These are phyloP conservation scores for Persicaria maculosa DNA, from an alignment of 148 eudicot genomes.

Conservation along the genomic window DNA sequence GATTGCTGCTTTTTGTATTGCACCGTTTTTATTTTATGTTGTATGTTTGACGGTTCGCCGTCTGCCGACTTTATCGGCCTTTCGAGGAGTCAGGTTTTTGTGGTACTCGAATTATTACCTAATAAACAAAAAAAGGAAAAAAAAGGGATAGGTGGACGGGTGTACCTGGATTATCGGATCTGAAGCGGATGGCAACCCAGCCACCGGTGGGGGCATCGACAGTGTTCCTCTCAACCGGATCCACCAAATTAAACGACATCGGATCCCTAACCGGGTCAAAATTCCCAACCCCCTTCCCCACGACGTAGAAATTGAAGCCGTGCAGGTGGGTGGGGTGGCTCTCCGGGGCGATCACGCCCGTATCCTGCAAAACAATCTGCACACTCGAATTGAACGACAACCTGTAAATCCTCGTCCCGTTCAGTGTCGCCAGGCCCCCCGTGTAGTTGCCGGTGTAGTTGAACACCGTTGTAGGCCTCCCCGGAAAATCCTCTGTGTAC, in stretches of 20 bases:
- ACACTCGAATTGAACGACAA: conserved; percentile 49
- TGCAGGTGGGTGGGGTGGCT: conserved; percentile 70
- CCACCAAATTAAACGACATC: conserved; percentile 49
- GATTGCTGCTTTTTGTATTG: too few relatives aligned
- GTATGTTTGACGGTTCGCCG: too few relatives aligned
- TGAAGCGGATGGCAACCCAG: neutral
- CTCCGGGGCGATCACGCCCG: conserved; percentile 48
- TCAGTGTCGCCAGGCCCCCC: neutral
- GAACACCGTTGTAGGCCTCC: conserved; percentile 32
- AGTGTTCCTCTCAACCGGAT: conserved; percentile 75
- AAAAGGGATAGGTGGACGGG: too few relatives aligned
- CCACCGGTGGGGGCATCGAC: conserved; percentile 21
- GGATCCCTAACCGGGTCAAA: conserved; percentile 45
- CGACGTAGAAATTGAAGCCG: conserved; percentile 57
- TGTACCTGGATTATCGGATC: neutral
- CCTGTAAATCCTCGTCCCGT: conserved; percentile 6
- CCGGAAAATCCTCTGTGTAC: conserved; percentile 69
- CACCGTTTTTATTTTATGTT: too few relatives aligned
- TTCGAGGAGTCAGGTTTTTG: too few relatives aligned
- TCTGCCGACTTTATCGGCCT: too few relatives aligned
- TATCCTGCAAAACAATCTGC: conserved; percentile 62
- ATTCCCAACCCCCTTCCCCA: conserved; percentile 59
- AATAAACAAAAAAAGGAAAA: too few relatives aligned
- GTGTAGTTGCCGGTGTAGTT: conserved; percentile 46
- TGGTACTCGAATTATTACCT: too few relatives aligned